Base-by-base conservation (phyloP, 2,329 filamentous ascomycete genomes). In the Nemania bipapillata region DNA sequence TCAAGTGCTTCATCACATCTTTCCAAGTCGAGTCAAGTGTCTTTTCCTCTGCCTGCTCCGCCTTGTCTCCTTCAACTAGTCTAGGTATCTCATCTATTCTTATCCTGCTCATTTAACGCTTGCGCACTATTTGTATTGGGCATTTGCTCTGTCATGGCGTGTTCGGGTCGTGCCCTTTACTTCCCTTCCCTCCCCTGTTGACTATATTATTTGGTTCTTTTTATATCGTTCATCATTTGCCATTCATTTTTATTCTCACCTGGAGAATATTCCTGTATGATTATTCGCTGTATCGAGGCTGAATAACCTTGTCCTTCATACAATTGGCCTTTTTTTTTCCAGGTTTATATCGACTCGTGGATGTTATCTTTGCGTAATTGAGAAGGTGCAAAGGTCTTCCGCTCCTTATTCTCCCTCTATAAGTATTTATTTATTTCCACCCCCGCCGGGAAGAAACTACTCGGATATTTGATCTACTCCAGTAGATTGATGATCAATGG, bases 11-110 rank as follows among this genome's bases (percentile, higher is more conserved):
- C 37, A 11, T 47, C 57, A 32, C 8, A 61, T 60, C 50, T 52
- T 66, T 56, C 63, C 50, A 17, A 42, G 52, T 42, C 32, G 24
- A 57, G 35, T 63, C 52, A 45, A 49, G 40, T 45, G 40, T 49
- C 40, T 28, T 26, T 49, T 11, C 4, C 15, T 58, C 53, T 28
- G 17, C 15, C 45, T 45, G 2, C 17, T 42, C 30, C 58, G 47
- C 45, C 15, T 61, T 30, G 24, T 40, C 24, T 7, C 59, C 45
- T 20, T 55, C 26, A 24, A 45, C 9, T 9, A 4, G 30, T 32
- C 4, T n/a, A n/a, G n/a, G 4, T 45, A n/a, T 42, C 28, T 26
- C 40, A 28, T 37, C 37, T 32, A 32, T 30, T 56, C 17, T 42
- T 61, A 28, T 59, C 47, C 24, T 8, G 15, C 26, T 53, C 15